Evolutionary conservation across 2,329 filamentous ascomycete genomes (phyloP).

Genomic region (Xylariaceae sp.): DNA sequence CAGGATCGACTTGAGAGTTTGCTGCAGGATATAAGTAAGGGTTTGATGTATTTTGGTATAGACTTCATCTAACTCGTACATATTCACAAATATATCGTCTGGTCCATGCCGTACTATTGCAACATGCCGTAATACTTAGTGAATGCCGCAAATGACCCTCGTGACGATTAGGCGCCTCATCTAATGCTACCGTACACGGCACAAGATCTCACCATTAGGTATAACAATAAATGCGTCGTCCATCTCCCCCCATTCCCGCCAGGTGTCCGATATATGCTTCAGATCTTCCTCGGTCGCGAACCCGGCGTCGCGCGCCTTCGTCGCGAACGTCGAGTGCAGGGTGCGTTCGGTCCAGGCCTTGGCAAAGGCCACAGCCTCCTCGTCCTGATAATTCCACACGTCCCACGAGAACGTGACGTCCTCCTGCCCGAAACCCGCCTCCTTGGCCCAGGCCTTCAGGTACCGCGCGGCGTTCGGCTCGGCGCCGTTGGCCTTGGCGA

Average conservation of each 20-base stretch:
- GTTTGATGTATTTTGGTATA: too few species aligned
- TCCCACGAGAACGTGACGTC: constrained; percentile 24
- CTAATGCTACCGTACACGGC: constrained; percentile 6
- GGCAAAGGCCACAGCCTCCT: constrained; percentile 15
- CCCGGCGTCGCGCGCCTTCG: constrained; percentile 5
- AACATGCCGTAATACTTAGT: too few species aligned
- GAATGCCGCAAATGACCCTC: too few species aligned
- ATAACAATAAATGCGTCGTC: constrained; percentile 27
- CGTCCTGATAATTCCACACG: constrained; percentile 26
- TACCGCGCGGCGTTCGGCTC: constrained; percentile 25
- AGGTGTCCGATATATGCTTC: constrained; percentile 14
- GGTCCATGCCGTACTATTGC: too few species aligned
- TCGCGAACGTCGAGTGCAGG: constrained; percentile 18
- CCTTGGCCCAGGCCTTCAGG: constrained; percentile 22
- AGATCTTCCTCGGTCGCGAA: constrained; percentile 22
- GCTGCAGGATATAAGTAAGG: too few species aligned
- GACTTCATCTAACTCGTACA: too few species aligned
- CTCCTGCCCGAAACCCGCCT: constrained; percentile 13
- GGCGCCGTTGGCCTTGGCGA: constrained; percentile 12
- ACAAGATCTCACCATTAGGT: constrained; percentile 25
- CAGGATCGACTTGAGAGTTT: too few species aligned
- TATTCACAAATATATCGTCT: too few species aligned
- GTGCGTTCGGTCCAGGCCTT: constrained; percentile 22
- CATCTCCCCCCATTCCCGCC: constrained; percentile 18
- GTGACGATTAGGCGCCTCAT: too few species aligned